Evolutionary conservation across 2,329 filamentous ascomycete genomes (phyloP), one percentile per base, ranked within the genome.

Genomic region (Beauveria medogensis): DNA sequence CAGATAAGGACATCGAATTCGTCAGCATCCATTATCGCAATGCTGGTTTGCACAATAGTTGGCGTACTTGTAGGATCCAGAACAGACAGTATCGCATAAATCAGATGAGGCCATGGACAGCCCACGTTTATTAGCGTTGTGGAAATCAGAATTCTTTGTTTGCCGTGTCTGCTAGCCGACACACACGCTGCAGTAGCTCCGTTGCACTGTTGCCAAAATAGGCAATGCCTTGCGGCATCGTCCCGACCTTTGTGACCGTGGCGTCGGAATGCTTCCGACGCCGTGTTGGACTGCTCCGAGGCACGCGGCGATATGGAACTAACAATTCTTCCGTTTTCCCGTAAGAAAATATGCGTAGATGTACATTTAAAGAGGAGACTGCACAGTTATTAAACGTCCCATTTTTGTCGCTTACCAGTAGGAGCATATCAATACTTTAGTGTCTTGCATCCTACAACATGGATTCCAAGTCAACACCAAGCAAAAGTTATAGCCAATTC

Each of bases 1-100:
- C 78, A 79, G 64, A 88, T 87, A 18, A 88, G 70, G 18, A 88
- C 82, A 65, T 86, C 47, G n/a, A n/a, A n/a, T n/a, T n/a, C n/a
- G n/a, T n/a, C n/a, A n/a, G n/a, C n/a, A n/a, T n/a, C n/a, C n/a
- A n/a, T n/a, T n/a, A n/a, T n/a, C n/a, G n/a, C n/a, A n/a, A n/a
- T n/a, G n/a, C n/a, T n/a, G n/a, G n/a, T n/a, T n/a, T n/a, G n/a
- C n/a, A n/a, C n/a, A n/a, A n/a, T n/a, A n/a, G n/a, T n/a, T n/a
- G n/a, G n/a, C n/a, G n/a, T n/a, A n/a, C n/a, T n/a, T n/a, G n/a
- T n/a, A n/a, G n/a, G n/a, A n/a, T n/a, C n/a, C n/a, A n/a, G n/a
- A n/a, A n/a, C n/a, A n/a, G n/a, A n/a, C n/a, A n/a, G n/a, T n/a
- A n/a, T n/a, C n/a, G n/a, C n/a, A n/a, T n/a, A n/a, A n/a, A n/a